Base-by-base conservation (phyloP, 2,329 filamentous ascomycete species). In the Trichophyton benhamiae region DNA sequence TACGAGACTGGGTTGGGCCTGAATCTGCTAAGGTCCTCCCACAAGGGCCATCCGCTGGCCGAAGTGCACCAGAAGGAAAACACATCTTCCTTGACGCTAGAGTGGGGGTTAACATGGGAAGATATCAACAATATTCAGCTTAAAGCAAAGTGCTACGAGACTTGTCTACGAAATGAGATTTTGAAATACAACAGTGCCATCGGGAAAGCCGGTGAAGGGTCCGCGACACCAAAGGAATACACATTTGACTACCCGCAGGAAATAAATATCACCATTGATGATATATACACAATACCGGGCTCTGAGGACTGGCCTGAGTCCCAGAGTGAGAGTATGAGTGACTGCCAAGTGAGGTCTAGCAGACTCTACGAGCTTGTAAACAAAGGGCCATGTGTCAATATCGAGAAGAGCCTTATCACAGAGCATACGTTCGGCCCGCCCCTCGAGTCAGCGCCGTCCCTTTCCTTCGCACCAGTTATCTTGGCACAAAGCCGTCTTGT, bases 1-100 rank as follows among this genome's bases (percentile, higher is more conserved):
- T 91, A 92, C 65, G 89, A 95, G 70, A 87, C 86, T 2, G 90
- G 89, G 3, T 83, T 82, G 67, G 92, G 87, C 69, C 74, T 95
- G 57, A 83, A 87, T 6, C 84, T 94, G 60, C 78, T 95, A 57
- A 82, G 84, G 66, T 76, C 78, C 22, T 84, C 87, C 66, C 87
- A 94, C 69, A 82, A 88, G 3, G 78, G 84, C 1, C 88, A 95
- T 69, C 84, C 86, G 0, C 75, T 94, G 48, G 81, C 83, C 13
- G 78, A 78, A 48, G 68, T 77, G n/a, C 76, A 78, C 27, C 75
- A 80, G 4, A 71, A 83, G 4, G 66, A 69, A 8, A 70, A 74
- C 11, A 76, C 77, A 9, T 72, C 76, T 5, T 81, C 84, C 11
- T 86, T 87, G 2, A 71, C 72, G 13, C 75, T 89, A 1, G 76